These are phyloP conservation scores for Serendipita vermifera DNA, from an alignment of 768 basidiomycete genomes.

Conservation along the genomic window DNA sequence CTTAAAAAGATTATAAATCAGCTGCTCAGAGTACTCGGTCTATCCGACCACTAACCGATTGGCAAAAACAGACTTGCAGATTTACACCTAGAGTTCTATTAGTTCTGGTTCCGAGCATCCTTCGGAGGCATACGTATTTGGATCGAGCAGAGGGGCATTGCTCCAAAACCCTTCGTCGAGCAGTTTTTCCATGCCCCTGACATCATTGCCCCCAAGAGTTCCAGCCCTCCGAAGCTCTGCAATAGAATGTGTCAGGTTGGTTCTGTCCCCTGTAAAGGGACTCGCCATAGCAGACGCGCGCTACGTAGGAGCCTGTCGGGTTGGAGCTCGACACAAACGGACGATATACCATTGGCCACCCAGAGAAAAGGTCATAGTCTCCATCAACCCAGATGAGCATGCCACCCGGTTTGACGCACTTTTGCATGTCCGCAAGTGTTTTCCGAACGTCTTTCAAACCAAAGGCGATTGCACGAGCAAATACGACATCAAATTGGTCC, in stretches of 20 bases:
- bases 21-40: not conserved
- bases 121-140: not conserved
- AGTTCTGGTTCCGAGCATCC: not conserved
- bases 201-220: not conserved
- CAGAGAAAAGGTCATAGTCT: constrained; percentile 3
- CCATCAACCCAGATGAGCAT: constrained; percentile 5
- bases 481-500: not conserved
- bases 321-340: not conserved
- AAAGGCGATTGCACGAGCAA: not conserved
- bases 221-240: not conserved
- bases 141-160: not conserved
- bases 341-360: not conserved
- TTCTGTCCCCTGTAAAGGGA: not conserved
- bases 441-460: not conserved
- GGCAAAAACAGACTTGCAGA: not conserved
- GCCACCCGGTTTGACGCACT: not conserved
- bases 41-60: not conserved
- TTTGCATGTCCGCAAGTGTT: not conserved
- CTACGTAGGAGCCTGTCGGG: not conserved
- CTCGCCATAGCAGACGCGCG: not conserved
- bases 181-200: not conserved
- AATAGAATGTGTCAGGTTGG: not conserved
- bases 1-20: not conserved
- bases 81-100: not conserved
- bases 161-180: not conserved